These are phyloP conservation scores for Talaromyces albobiverticillius DNA, from an alignment of 2,329 filamentous ascomycete species.

Conservation along the genomic window DNA sequence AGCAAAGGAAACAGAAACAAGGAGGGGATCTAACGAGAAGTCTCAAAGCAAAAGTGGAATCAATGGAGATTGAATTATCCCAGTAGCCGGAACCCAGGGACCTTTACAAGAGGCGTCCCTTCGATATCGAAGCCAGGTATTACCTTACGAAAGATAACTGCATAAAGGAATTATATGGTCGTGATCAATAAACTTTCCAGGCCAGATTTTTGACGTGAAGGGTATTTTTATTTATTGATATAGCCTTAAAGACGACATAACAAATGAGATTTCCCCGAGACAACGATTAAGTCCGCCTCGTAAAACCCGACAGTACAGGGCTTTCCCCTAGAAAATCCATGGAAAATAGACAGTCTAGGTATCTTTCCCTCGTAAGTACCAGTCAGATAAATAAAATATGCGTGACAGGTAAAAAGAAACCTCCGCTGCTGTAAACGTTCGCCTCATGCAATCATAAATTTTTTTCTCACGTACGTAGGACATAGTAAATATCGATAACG, in stretches of 20 bases:
- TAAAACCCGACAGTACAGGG: slow-evolving; percentile 75
- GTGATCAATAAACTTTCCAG: too few relatives aligned
- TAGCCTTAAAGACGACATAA: slow-evolving; percentile 14
- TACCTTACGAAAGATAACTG: too few relatives aligned
- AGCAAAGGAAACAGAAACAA: neutral
- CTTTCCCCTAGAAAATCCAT: slow-evolving; percentile 74
- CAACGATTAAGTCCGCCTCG: slow-evolving; percentile 87
- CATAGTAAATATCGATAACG: neutral
- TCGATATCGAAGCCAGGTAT: neutral
- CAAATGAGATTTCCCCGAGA: slow-evolving; percentile 49
- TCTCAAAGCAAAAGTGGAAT: neutral
- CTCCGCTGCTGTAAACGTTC: slow-evolving; percentile 15
- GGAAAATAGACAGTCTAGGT: slow-evolving; percentile 57
- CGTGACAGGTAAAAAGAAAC: slow-evolving; percentile 35
- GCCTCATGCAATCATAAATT: slow-evolving; percentile 13
- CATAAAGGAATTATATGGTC: too few relatives aligned
- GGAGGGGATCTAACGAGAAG: neutral
- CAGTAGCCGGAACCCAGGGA: neutral
- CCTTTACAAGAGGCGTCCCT: neutral
- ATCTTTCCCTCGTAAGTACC: slow-evolving; percentile 99
- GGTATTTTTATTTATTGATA: slow-evolving; percentile 16
- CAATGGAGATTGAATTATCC: neutral
- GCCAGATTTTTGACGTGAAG: neutral
- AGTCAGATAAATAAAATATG: slow-evolving; percentile 48
- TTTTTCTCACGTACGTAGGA: slow-evolving; percentile 2